A percentile compares a stretch with the other conserved stretches of the same genome.
phyloP scores from a whole-genome alignment of 2,329 filamentous ascomycete genomes.

The Penicillium sumatraense region DNA sequence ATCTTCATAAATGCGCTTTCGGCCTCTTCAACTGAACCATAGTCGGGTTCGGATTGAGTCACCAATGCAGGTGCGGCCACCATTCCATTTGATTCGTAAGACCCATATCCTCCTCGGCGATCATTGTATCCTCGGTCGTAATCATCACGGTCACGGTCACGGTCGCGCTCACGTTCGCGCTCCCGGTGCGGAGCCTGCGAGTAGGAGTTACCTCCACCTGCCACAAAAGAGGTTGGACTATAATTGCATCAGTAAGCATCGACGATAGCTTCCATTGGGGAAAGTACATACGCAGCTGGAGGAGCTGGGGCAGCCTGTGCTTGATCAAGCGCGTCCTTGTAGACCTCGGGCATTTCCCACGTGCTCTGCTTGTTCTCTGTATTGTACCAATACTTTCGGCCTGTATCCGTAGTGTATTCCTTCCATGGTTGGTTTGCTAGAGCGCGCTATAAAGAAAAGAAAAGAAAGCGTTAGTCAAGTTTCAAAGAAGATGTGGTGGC shows the following conservation, averaged over 20 bases:
- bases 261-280: too few species aligned
- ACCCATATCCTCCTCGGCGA: slow-evolving; percentile 53
- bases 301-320: slow-evolving; percentile 49
- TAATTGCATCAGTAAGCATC: slow-evolving; percentile 43
- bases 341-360: slow-evolving; percentile 89
- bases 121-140: slow-evolving; percentile 37
- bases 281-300: slow-evolving; percentile 50
- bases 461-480: slow-evolving; percentile 20
- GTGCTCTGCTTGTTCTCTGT: slow-evolving; percentile 88
- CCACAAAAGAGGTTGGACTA: slow-evolving; percentile 61
- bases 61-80: slow-evolving; percentile 41
- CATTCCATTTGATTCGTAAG: slow-evolving; percentile 47
- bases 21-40: slow-evolving; percentile 80
- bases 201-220: slow-evolving; percentile 56
- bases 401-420: slow-evolving; percentile 84
- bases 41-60: slow-evolving; percentile 71
- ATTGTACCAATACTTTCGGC: slow-evolving; percentile 95
- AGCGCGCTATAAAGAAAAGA: slow-evolving; percentile 63
- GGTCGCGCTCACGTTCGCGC: slow-evolving; percentile 46
- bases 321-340: slow-evolving; percentile 74
- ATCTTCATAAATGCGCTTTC: slow-evolving; percentile 93
- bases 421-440: slow-evolving; percentile 87
- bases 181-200: slow-evolving; percentile 50
- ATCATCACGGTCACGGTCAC: slow-evolving; percentile 33
- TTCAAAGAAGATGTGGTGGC: slow-evolving; percentile 12